Evolutionary conservation across 306 rosid species (phyloP), one percentile per base, ranked within the genome.

Genomic region (Quercus robur): DNA sequence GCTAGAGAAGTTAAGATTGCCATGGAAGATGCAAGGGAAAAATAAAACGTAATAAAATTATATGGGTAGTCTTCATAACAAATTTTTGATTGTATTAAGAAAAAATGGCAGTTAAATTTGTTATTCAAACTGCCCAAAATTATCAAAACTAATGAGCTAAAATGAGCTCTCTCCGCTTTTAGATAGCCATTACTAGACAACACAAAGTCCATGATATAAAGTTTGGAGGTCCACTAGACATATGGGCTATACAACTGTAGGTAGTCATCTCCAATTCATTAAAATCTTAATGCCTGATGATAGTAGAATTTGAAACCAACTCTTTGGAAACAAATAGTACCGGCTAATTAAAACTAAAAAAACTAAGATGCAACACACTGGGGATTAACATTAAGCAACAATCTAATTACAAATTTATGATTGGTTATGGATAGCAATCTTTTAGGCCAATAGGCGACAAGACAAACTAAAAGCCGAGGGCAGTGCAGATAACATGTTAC

Each of bases 401-500:
- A 18, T 7, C 21, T 33, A 67, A 33, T 63, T 28, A 15, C 70
- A 63, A 63, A 8, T 28, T 63, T 28, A 28, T 63, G 10, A 64
- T 30, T 64, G 46, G 46, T 17, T 15, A 17, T 23, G 23, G 23
- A 64, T 20, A 30, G n/a, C 38, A 41, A 21, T 66, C 25, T 67
- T 35, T n/a, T 28, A 19, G 23, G 72, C 15, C 0, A 52, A 35
- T 17, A 19, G 2, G 46, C 3, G 51, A 67, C 72, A 67, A 23
- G 19, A 11, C 54, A 49, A 49, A 49, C 68, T 56, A 58, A 55
- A 23, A 80, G 12, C 72, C 20, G 0, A 67, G 52, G 51, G 25
- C 70, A 33, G 19, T 38, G 84, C 35, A 14, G 75, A 80, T 55
- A 74, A 73, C 41, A 35, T 28, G 63, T 72, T 14, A 80, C 70